Conservation (phyloP, 2,329 filamentous ascomycete genomes). For the Xylariaceae sp. region DNA sequence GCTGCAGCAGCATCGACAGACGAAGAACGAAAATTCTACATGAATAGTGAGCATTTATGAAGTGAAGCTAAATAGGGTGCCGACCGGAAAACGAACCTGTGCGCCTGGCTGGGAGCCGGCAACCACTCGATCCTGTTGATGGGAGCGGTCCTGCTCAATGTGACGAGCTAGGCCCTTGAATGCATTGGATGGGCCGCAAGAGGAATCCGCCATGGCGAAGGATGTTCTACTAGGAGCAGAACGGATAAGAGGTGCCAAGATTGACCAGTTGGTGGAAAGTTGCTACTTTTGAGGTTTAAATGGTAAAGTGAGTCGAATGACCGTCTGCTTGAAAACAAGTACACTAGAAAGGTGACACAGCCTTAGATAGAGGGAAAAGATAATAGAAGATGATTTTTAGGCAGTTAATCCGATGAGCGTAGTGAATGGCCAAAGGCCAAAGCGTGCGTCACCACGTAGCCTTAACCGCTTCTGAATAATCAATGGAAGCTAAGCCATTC, state of each 20-base stretch:
- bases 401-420: too few species aligned
- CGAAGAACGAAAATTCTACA: slow-evolving; percentile 33
- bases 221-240: neutral
- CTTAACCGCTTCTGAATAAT: too few species aligned
- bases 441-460: too few species aligned
- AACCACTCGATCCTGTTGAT: slow-evolving; percentile 72
- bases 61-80: neutral
- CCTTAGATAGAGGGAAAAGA: too few species aligned
- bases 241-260: neutral
- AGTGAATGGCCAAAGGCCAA: too few species aligned
- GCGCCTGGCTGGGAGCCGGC: slow-evolving; percentile 15
- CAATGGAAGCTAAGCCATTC: too few species aligned
- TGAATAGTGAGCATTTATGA: slow-evolving; percentile 13
- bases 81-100: slow-evolving; percentile 29
- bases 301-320: too few species aligned
- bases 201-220: slow-evolving; percentile 46
- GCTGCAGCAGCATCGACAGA: slow-evolving; percentile 12
- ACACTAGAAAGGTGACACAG: too few species aligned
- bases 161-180: slow-evolving; percentile 77
- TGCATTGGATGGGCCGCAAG: slow-evolving; percentile 78
- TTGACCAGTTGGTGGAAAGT: neutral
- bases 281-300: too few species aligned
- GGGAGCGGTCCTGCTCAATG: slow-evolving; percentile 68
- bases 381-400: too few species aligned
- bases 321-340: too few species aligned